Evolutionary conservation across 805 yeast genomes (phyloP), one percentile per base, ranked within the genome.

Genomic region (Kazachstania bromeliacearum): DNA sequence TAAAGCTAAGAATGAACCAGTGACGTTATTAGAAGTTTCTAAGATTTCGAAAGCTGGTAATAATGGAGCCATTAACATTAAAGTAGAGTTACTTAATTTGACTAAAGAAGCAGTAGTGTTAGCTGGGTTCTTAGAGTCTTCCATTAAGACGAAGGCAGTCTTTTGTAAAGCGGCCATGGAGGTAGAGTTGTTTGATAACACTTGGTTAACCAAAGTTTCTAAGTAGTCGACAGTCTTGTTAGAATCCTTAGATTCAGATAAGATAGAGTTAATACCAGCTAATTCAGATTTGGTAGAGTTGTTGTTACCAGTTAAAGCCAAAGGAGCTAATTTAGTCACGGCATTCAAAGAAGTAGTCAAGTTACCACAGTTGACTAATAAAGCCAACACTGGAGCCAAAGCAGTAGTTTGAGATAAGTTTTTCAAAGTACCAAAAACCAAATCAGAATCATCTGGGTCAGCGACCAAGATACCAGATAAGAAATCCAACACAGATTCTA

Each of bases 391-490:
- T 14, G 62, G 60, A 12, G 41, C 29, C 32, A 57, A 44, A 21
- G 53, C 61, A 6, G 51, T 36, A 10, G 62, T 51, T 12, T 42
- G 25, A 4, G 58, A 47, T 28, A 57, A 33, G 7, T 40, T 29
- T 32, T 48, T 48, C 41, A 59, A 38, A 10, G 53, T 46, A 5
- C 39, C 44, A 32, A 55, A 51, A 10, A 55, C 34, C 7, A 20
- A 21, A 5, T 43, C 46, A 7, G 41, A 24, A 16, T 53, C 41
- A 17, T 39, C 40, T 29, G 49, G 48, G 31, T 48, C 46, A 15
- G 55, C 48, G 22, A 44, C 34, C 28, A 59, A 31, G 22, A 59
- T 50, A 13, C 52, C 43, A 13, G 57, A 55, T 6, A 59, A 31
- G 5, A 57, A 43, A 4, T 46, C 35, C 18, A 58, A 34, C 14